A percentile compares a stretch with the other conserved stretches of the same genome.
phyloP scores from a whole-genome alignment of 169 alveolate species.

The Eimeria brunetti region DNA sequence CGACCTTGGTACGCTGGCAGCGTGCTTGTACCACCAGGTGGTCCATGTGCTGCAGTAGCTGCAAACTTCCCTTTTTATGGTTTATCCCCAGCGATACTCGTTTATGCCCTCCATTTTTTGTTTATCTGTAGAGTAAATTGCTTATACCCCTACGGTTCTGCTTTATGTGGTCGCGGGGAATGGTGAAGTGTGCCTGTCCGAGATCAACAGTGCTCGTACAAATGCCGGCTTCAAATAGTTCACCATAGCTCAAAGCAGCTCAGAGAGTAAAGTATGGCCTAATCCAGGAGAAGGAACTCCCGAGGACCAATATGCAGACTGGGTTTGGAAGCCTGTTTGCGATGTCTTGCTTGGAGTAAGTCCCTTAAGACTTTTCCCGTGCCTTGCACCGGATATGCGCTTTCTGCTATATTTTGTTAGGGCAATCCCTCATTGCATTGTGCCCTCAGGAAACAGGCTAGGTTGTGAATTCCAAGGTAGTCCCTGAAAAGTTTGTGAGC shows the following conservation, averaged over 20 bases:
- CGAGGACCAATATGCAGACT: background rate
- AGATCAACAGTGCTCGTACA: background rate
- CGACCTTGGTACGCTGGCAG: background rate
- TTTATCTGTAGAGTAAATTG: background rate
- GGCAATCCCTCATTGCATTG: background rate
- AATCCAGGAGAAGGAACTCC: background rate
- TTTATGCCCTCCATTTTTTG: too few relatives aligned
- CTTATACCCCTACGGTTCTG: background rate
- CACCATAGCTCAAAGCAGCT: background rate
- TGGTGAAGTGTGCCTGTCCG: background rate
- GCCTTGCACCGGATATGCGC: background rate
- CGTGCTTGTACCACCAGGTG: background rate
- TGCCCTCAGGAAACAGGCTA: background rate
- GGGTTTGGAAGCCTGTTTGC: conserved; percentile 1
- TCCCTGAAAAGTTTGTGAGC: background rate
- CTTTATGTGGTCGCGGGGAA: background rate
- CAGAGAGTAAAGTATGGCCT: background rate
- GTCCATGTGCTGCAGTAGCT: background rate
- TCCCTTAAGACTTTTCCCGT: background rate
- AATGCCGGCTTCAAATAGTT: background rate
- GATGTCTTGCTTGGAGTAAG: background rate
- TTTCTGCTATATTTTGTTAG: background rate
- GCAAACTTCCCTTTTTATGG: background rate
- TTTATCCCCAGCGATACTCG: too few relatives aligned
- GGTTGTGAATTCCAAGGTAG: background rate